These are phyloP conservation scores for Gryganskiella cystojenkinii DNA, from an alignment of 192 early-diverging fungal genomes.

Conservation along the genomic window DNA sequence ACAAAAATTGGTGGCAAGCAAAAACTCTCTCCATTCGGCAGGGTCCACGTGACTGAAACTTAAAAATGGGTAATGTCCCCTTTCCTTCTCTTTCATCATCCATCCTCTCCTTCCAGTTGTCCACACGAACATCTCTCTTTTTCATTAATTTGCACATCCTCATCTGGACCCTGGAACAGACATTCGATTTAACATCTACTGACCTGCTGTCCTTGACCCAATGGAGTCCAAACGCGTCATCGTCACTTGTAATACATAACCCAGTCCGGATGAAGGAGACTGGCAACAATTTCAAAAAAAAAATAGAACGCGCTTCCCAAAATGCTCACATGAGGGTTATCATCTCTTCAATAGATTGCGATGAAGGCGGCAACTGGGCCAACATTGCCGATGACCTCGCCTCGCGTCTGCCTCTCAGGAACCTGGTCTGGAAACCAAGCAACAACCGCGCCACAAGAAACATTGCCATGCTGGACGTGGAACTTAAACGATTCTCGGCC, in stretches of 20 bases:
- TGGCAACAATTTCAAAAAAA: not conserved
- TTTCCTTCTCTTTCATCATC: not conserved
- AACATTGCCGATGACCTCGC: slow-evolving; percentile 72
- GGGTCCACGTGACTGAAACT: no score
- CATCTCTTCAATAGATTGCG: slow-evolving; percentile 53
- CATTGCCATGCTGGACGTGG: slow-evolving; percentile 70
- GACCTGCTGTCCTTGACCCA: not conserved
- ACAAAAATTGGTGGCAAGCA: not conserved
- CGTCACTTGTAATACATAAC: slow-evolving; percentile 36
- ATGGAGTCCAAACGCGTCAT: slow-evolving; percentile 52
- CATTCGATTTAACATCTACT: not conserved
- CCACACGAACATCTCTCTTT: not conserved
- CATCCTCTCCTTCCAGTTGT: not conserved
- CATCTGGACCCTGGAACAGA: not conserved
- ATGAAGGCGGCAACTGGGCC: slow-evolving; percentile 71
- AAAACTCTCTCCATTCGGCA: no score
- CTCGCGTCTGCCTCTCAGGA: slow-evolving; percentile 80
- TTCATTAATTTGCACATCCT: no score
- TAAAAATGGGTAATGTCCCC: not conserved
- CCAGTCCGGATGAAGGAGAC: not conserved
- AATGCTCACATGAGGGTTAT: not conserved
- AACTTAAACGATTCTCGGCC: slow-evolving; percentile 61
- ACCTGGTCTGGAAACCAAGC: slow-evolving; percentile 82
- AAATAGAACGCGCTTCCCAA: not conserved
- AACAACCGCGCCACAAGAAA: slow-evolving; percentile 69